phyloP scores from a whole-genome alignment of 352 stramenopile genomes.

The Phytophthora citrophthora region DNA sequence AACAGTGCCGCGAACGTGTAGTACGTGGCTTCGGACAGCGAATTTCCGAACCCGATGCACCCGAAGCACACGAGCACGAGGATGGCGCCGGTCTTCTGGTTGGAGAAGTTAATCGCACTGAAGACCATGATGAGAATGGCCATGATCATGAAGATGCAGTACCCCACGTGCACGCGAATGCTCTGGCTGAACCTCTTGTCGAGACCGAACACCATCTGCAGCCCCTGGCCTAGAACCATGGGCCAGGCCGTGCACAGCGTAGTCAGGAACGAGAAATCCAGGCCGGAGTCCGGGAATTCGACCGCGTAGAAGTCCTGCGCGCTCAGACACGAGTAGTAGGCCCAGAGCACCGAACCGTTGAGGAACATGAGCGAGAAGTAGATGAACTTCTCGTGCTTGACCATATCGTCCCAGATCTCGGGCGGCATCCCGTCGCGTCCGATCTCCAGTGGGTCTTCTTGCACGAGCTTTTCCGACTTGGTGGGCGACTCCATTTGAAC shows the following conservation, averaged over 20 bases:
- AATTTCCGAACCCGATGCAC: constrained; percentile 57
- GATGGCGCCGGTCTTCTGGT: constrained; percentile 47
- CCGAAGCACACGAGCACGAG: constrained; percentile 63
- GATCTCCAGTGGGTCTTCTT: constrained; percentile 28
- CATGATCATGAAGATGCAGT: constrained; percentile 58
- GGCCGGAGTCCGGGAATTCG: constrained; percentile 49
- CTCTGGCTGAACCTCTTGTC: constrained; percentile 58
- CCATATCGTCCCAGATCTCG: constrained; percentile 65
- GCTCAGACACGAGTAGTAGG: constrained; percentile 72
- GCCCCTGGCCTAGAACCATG: constrained; percentile 48
- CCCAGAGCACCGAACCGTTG: constrained; percentile 70
- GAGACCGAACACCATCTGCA: constrained; percentile 64
- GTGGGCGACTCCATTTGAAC: constrained; percentile 25
- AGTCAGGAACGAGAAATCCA: constrained; percentile 70
- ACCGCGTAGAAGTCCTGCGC: constrained; percentile 63
- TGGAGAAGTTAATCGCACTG: constrained; percentile 50
- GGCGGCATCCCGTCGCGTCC: constrained; percentile 48
- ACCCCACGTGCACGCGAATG: constrained; percentile 50
- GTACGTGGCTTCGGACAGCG: constrained; percentile 60
- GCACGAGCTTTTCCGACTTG: constrained; percentile 49
- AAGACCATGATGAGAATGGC: constrained; percentile 66
- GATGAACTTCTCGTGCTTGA: constrained; percentile 50
- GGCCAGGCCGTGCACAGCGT: constrained; percentile 63
- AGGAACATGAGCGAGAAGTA: constrained; percentile 76
- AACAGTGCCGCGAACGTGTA: constrained; percentile 70